phyloP scores from a whole-genome alignment of 2,329 filamentous ascomycete genomes.

The Aspergillus latus region DNA sequence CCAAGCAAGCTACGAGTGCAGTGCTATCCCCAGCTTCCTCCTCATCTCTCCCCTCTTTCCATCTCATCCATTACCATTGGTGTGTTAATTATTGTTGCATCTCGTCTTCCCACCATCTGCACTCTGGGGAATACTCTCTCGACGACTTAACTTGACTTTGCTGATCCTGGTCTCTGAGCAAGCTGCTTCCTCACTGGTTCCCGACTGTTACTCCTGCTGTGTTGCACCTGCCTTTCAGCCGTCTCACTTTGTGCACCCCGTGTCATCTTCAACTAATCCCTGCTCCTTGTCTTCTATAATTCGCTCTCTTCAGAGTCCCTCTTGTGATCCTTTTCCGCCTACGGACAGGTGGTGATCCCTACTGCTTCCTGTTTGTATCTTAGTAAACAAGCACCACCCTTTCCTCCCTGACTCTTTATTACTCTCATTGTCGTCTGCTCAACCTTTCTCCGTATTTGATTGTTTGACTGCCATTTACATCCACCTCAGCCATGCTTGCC shows the following conservation, averaged over 20 bases:
- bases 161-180: constrained; percentile 19
- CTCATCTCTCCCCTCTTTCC: constrained; percentile 15
- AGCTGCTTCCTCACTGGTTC: constrained; percentile 21
- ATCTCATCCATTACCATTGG: constrained; percentile 18
- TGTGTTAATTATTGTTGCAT: constrained; percentile 15
- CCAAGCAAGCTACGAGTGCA: constrained; percentile 4
- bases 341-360: neutral
- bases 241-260: constrained; percentile 17
- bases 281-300: constrained; percentile 12
- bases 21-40: constrained; percentile 25
- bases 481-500: constrained; percentile 40
- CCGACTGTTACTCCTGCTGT: constrained; percentile 16
- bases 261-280: constrained; percentile 17
- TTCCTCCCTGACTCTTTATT: constrained; percentile 4
- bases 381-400: neutral
- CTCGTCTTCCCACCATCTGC: constrained; percentile 11
- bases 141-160: constrained; percentile 15
- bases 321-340: constrained; percentile 16
- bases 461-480: constrained; percentile 7
- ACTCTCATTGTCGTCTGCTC: constrained; percentile 7
- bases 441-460: neutral
- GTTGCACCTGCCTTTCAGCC: constrained; percentile 19
- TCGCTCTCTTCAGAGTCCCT: constrained; percentile 15
- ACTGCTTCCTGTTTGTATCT: neutral
- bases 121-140: constrained; percentile 14